Evolutionary conservation across 768 basidiomycete genomes (phyloP).

Genomic region (Amyloporia xantha): DNA sequence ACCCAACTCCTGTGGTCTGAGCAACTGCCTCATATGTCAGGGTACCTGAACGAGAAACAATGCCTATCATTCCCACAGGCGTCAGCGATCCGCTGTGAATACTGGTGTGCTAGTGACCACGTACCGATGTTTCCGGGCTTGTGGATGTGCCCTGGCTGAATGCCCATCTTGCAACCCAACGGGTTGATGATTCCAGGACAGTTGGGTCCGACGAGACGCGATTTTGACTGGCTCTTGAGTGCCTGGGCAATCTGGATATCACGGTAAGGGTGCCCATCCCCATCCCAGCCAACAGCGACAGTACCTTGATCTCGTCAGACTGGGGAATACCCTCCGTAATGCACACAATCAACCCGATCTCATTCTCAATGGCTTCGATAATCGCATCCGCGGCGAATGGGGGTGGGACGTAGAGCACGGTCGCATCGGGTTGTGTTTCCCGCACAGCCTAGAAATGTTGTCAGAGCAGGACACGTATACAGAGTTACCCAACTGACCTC

Average conservation of each 20-base stretch:
- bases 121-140: constrained; percentile 91
- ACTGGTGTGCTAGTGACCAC: constrained; percentile 19
- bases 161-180: constrained; percentile 98
- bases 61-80: constrained; percentile 42
- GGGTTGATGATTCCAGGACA: constrained; percentile 99
- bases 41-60: constrained; percentile 93
- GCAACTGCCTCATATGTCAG: constrained; percentile 98
- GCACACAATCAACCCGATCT: constrained; percentile 96
- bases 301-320: constrained; percentile 86
- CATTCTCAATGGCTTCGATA: constrained; percentile 97
- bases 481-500: constrained; percentile 47
- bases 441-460: constrained; percentile 62
- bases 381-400: constrained; percentile 94
- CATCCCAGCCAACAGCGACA: too few species aligned
- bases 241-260: constrained; percentile 97
- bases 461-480: background rate
- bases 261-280: too few species aligned
- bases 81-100: background rate
- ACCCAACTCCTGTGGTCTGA: constrained; percentile 91
- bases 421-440: constrained; percentile 84
- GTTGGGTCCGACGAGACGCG: constrained; percentile 95
- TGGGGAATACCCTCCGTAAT: constrained; percentile 99
- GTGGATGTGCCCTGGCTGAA: constrained; percentile 97
- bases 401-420: constrained; percentile 97
- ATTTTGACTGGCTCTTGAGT: constrained; percentile 88